These are phyloP conservation scores for Fusarium austroafricanum DNA, from an alignment of 2,329 filamentous ascomycete species.

Conservation along the genomic window DNA sequence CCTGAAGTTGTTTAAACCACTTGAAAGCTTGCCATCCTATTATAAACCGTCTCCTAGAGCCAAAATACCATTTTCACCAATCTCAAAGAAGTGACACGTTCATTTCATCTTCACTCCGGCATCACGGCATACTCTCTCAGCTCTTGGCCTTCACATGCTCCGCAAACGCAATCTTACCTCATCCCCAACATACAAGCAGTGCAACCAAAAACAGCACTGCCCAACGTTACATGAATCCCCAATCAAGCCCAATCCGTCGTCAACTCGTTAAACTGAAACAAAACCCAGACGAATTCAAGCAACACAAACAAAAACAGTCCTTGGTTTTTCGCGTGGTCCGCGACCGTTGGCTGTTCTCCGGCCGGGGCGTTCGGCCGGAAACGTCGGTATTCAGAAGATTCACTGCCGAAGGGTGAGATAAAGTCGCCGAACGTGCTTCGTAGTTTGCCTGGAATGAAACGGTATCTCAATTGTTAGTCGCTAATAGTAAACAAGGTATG, in stretches of 20 bases:
- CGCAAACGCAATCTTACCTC: not conserved
- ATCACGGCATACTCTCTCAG: no score
- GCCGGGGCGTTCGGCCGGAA: conserved; percentile 41
- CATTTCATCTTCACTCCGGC: no score
- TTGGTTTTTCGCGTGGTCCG: conserved; percentile 10
- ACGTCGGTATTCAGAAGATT: conserved; percentile 36
- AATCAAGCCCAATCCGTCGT: conserved; percentile 14
- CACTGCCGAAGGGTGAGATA: conserved; percentile 18
- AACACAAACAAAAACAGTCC: conserved; percentile 4
- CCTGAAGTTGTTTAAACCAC: no score
- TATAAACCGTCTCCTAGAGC: no score
- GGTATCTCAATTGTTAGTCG: not conserved
- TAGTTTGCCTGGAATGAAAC: no score
- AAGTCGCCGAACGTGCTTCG: conserved; percentile 1
- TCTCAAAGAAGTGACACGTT: no score
- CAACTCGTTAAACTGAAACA: conserved; percentile 34
- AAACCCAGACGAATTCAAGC: conserved; percentile 14
- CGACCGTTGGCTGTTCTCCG: conserved; percentile 5
- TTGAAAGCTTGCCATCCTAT: no score
- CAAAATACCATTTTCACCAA: no score
- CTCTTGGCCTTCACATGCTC: not conserved
- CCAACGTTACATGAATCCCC: conserved; percentile 28
- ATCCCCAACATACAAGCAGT: conserved; percentile 2
- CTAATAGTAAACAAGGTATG: not conserved
- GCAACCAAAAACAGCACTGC: conserved; percentile 16